Conservation (phyloP, 306 rosid genomes). For the Corylus avellana region DNA sequence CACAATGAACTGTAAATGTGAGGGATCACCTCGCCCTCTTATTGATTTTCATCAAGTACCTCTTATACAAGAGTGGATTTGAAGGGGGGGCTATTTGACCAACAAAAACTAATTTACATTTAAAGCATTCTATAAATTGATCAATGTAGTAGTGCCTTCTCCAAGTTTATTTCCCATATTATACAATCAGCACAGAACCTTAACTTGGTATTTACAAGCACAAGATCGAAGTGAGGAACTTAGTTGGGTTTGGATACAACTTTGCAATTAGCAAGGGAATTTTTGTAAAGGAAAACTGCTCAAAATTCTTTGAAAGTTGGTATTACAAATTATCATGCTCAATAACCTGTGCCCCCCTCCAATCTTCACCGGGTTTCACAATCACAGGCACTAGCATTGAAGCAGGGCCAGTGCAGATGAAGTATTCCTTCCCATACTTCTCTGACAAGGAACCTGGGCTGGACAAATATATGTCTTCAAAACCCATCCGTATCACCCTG, state of each 20-base stretch:
- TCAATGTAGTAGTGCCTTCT: not conserved
- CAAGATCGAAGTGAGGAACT: not conserved
- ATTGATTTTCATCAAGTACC: not conserved
- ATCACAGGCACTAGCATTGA: slow-evolving; percentile 78
- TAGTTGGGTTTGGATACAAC: not conserved
- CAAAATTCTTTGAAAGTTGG: not conserved
- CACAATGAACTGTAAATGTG: too few relatives aligned
- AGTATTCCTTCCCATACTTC: slow-evolving; percentile 78
- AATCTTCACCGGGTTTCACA: slow-evolving; percentile 80
- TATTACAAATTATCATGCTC: slow-evolving; percentile 85
- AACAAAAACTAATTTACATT: not conserved
- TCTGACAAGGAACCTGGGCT: slow-evolving; percentile 85
- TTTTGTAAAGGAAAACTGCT: not conserved
- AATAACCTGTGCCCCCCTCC: slow-evolving; percentile 94
- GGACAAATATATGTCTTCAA: slow-evolving; percentile 81
- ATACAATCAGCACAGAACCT: not conserved
- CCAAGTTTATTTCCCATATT: not conserved
- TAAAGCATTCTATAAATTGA: too few relatives aligned
- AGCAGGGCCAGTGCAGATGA: slow-evolving; percentile 96
- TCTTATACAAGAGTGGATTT: not conserved
- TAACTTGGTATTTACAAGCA: not conserved
- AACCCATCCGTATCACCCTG: slow-evolving; percentile 93
- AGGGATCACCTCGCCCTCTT: too few relatives aligned
- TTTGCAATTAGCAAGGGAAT: not conserved
- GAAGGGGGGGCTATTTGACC: not conserved